Conservation (phyloP, 2,329 filamentous ascomycete species). For the Tolypocladium guangdongense region DNA sequence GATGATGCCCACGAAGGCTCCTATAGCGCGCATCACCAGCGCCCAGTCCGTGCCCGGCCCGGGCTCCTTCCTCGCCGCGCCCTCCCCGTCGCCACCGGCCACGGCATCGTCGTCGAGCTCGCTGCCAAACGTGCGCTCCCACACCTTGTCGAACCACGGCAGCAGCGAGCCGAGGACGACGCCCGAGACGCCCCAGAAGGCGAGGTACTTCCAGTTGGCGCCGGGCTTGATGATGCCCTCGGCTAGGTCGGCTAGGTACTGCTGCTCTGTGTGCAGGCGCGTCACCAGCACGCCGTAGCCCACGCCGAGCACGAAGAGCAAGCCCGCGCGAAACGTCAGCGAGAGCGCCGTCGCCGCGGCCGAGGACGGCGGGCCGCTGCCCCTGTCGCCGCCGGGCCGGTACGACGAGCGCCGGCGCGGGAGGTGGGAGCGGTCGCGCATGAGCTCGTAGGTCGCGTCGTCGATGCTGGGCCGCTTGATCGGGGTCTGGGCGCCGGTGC, state of each 20-base stretch:
- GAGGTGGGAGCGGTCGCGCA: conserved; percentile 27
- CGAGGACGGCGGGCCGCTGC: conserved; percentile 13
- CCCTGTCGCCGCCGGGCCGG: conserved; percentile 13
- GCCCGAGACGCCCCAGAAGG: conserved; percentile 73
- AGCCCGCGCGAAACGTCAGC: conserved; percentile 42
- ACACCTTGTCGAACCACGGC: conserved; percentile 73
- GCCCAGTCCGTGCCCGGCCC: conserved; percentile 60
- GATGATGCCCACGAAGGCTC: conserved; percentile 49
- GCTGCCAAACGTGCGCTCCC: conserved; percentile 43
- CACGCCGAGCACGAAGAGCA: conserved; percentile 71
- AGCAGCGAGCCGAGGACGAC: conserved; percentile 68
- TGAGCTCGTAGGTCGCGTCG: conserved; percentile 32
- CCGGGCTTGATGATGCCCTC: conserved; percentile 29
- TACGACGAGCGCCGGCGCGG: conserved; percentile 25
- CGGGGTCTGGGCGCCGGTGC: conserved; percentile 65
- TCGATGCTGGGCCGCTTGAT: conserved; percentile 30
- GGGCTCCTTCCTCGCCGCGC: conserved; percentile 15
- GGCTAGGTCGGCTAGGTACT: conserved; percentile 49
- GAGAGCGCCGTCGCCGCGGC: conserved; percentile 27
- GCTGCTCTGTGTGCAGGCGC: conserved; percentile 61
- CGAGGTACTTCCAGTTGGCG: conserved; percentile 55
- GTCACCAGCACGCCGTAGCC: conserved; percentile 75
- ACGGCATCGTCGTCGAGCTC: conserved; percentile 19
- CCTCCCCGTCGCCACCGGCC: conserved; percentile 16
- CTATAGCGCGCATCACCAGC: conserved; percentile 44